Conservation (phyloP, 345 rosid genomes). For the Syzygium jambos region DNA sequence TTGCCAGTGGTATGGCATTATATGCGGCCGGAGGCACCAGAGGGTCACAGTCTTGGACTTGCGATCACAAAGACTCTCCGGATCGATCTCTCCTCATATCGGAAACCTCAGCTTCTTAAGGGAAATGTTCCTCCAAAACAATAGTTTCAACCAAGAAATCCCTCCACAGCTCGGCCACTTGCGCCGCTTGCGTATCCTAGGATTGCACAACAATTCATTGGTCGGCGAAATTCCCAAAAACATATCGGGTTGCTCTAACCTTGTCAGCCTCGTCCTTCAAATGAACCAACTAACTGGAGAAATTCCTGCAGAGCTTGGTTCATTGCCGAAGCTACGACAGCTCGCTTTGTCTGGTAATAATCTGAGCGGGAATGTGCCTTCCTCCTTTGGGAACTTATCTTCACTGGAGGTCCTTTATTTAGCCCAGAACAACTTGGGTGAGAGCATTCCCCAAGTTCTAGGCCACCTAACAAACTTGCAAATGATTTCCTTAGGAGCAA, state of each 20-base stretch:
- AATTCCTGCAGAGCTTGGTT: neutral
- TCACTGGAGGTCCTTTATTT: neutral
- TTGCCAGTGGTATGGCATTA: neutral
- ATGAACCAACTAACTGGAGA: neutral
- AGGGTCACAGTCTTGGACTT: fast-evolving
- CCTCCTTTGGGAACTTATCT: neutral
- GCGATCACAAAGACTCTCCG: neutral
- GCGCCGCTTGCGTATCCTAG: neutral
- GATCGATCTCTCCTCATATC: neutral
- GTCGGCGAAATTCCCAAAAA: neutral
- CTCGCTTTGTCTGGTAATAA: neutral
- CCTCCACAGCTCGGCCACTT: neutral
- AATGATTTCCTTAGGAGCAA: neutral
- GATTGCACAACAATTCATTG: neutral
- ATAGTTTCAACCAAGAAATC: neutral
- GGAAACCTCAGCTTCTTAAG: neutral
- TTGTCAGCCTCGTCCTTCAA: too few relatives aligned
- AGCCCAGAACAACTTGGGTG: neutral
- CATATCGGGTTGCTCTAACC: neutral
- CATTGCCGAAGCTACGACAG: neutral
- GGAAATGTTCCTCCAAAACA: fast-evolving
- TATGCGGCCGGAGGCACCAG: neutral
- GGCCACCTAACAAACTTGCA: neutral
- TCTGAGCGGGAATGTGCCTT: neutral
- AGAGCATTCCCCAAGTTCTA: neutral